These are phyloP conservation scores for Pythium guiyangense DNA, from an alignment of 352 stramenopile genomes.

Conservation along the genomic window DNA sequence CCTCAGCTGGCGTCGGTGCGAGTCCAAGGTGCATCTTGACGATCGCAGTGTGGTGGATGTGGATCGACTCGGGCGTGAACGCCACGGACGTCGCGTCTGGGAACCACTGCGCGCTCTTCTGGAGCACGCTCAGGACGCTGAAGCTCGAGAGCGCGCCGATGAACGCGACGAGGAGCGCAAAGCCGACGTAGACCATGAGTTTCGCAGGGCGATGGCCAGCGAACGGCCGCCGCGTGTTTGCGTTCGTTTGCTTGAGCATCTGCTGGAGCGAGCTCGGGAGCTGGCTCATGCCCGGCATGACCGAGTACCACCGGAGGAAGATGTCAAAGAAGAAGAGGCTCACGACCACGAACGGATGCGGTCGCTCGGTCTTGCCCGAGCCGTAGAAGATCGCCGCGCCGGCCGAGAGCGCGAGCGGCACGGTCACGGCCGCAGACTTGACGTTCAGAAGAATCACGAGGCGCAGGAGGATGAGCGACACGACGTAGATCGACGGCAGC, in stretches of 20 bases:
- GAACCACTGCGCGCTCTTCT: conserved; percentile 71
- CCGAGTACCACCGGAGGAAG: conserved; percentile 47
- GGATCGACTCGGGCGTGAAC: conserved; percentile 53
- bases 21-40: conserved; percentile 80
- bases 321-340: conserved; percentile 75
- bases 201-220: conserved; percentile 52
- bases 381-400: conserved; percentile 51
- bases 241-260: conserved; percentile 55
- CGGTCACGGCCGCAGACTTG: conserved; percentile 39
- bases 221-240: conserved; percentile 32
- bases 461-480: conserved; percentile 75
- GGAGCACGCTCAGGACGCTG: conserved; percentile 66
- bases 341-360: conserved; percentile 71
- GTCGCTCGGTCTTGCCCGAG: conserved; percentile 77
- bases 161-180: conserved; percentile 63
- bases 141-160: conserved; percentile 69
- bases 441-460: conserved; percentile 59
- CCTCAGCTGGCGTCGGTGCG: conserved; percentile 30
- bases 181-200: conserved; percentile 57
- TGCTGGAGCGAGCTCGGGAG: conserved; percentile 47
- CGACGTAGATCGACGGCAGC: conserved; percentile 81
- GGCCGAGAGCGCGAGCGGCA: conserved; percentile 43
- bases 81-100: conserved; percentile 67
- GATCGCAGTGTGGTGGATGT: conserved; percentile 85
- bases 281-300: conserved; percentile 40